Base-by-base conservation (phyloP, 1,284 basidiomycete genomes). In the Trametes hirsuta region DNA sequence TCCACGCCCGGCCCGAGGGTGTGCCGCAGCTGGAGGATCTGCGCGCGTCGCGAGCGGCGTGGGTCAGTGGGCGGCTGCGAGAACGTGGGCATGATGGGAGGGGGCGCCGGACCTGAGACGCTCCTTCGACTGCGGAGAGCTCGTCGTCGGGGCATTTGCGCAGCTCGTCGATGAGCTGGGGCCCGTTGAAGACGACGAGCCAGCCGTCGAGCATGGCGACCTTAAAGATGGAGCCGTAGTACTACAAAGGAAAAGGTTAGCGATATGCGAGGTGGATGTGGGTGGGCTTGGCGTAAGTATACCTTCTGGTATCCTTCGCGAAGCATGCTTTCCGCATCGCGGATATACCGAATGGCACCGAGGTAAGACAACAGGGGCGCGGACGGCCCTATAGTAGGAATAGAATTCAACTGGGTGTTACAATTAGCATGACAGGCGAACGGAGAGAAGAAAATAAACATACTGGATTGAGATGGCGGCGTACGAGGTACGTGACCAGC, bases 151-250 rank as follows among this genome's bases (percentile, higher is more conserved):
- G 64, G 4, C 77, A 75, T 35, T 68, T 75, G 1, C 74, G 71
- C 15, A 84, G 56, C 51, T 84, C 82, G 14, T 82, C 77, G 6
- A 79, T 70, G n/a, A 75, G 66, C n/a, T 71, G 62, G 0, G 61
- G 71, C 5, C 69, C 75, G 22, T 69, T 75, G 4, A 81, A 61
- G 39, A 83, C 42, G 24, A 83, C 71, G 0, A 74, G 61, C 82
- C 81, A 84, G 46, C 69, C 66, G 37, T 71, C 70, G 3, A 75
- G 61, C 12, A 72, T 70, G 0, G 81, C 68, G 2, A 84, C 61
- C 59, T 79, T 82, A 73, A 81, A 84, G 1, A 75, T 64, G 0
- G 59, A 57, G 1, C 71, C 68, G 14, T 72, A 75, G 61, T 77
- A 74, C 79, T 80, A 46, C 10, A 21, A 35, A 24, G 24, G 30